Evolutionary conservation across 2,329 filamentous ascomycete genomes (phyloP), one percentile per base, ranked within the genome.

Genomic region (Blastomyces silverae): DNA sequence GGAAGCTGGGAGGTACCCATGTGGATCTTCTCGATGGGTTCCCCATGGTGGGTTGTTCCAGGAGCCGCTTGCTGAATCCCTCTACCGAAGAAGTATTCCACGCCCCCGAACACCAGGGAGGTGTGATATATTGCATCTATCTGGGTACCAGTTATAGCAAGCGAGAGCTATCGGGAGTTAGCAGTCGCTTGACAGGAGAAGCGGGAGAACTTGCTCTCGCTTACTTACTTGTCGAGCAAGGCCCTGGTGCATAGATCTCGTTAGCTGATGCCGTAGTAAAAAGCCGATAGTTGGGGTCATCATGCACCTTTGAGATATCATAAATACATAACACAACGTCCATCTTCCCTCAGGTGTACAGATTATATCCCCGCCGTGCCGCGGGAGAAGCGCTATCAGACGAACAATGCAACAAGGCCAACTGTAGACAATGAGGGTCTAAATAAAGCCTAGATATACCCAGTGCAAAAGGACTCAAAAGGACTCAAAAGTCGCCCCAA

Each of bases 91-190:
- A 93, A 87, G 76, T 96, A 97, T 77, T 99, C 94, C 61, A 89
- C 84, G n/a, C 88, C 87, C 62, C 87, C 85, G 50, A 97, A 82
- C 53, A 96, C 88, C 63, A 99, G 87, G 0, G 92, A 91, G 0
- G 94, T 97, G 76, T 99, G 94, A 71, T 97, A 97, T 63, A 99
- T 86, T 63, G 94, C 94, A 76, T 97, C 93, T 61, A 97, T 90
- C 62, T 89, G 86, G 1, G 82, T 84, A 1, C 87, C 87, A 4
- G 88, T 83, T 57, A 89, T 79, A 59, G 83, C 78, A 61, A 74
- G 75, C 15, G 84, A 87, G 74, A 86, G 84, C 78, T 84, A 69
- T 6, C 13, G 22, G n/a, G 13, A 17, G 62, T 64, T 53, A 64
- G 53, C 34, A 7, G 60, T 63, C 48, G 60, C 20, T 28, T 25